Evolutionary conservation across 179 eudicot species (phyloP).

Genomic region (Actinidia polygama): DNA sequence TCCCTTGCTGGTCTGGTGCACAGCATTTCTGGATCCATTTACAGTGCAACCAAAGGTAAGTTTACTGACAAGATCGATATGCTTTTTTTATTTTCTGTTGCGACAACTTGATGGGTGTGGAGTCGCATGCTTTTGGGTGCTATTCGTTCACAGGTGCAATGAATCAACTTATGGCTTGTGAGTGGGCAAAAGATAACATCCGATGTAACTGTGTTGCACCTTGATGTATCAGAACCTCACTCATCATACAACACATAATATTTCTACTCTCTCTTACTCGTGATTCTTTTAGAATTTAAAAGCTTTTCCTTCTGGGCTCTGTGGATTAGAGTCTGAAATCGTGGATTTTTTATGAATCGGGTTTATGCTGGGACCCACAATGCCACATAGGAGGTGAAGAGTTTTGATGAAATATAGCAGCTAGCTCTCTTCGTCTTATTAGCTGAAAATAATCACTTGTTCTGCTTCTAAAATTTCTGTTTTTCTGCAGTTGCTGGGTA

Average conservation of each 20-base stretch:
- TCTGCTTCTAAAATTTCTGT: not conserved
- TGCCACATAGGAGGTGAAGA: no score
- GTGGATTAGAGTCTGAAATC: not conserved
- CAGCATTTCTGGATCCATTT: slow-evolving; percentile 57
- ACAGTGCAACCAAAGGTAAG: slow-evolving; percentile 72
- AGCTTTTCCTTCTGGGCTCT: not conserved
- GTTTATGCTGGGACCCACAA: no score
- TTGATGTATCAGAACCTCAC: slow-evolving; percentile 71
- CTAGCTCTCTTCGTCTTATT: no score
- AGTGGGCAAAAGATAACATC: slow-evolving; percentile 92
- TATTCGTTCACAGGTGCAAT: slow-evolving; percentile 62
- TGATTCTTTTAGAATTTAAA: not conserved
- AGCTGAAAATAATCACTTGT: not conserved
- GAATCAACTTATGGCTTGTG: slow-evolving; percentile 88
- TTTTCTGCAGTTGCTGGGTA: slow-evolving; percentile 53
- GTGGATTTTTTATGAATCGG: not conserved
- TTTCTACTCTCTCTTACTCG: slow-evolving; percentile 14
- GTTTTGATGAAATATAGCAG: no score
- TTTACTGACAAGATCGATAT: not conserved
- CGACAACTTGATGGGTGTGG: not conserved
- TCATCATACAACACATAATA: slow-evolving; percentile 66
- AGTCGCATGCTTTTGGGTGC: not conserved
- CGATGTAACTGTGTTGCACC: slow-evolving; percentile 74
- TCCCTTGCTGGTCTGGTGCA: slow-evolving; percentile 73
- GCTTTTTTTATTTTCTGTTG: not conserved